Evolutionary conservation across 805 yeast genomes (phyloP), one percentile per base, ranked within the genome.

Genomic region (Barnettozyma siamensis): DNA sequence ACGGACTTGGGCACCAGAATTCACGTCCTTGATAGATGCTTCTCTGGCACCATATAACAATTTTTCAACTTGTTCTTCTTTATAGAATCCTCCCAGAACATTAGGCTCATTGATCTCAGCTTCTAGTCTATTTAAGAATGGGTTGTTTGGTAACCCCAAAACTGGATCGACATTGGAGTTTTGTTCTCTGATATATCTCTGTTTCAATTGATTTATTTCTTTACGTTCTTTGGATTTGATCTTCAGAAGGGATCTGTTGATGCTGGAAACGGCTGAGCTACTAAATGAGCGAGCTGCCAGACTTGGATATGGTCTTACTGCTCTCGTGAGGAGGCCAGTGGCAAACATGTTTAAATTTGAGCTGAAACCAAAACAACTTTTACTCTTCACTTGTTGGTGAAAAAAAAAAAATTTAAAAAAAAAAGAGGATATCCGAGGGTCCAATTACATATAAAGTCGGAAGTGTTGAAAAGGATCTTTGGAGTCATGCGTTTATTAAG

Each of bases 31-130:
- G 38, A 67, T 64, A 35, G 77, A 55, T 4, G 84, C 76, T 50
- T 77, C 76, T 57, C 83, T 84, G 10, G 89, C 93, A 31, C 95
- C 93, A 50, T 73, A 81, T 37, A 88, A 55, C 41, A 88, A 67
- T 57, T 77, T 83, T 46, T 88, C 93, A 36, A 87, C 81, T 54
- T 87, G 89, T 27, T 64, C 67, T 37, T 75, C 61, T 30, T 73
- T 68, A 50, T 75, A 78, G 0, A 83, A 80, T 49, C 72, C 70
- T 13, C 83, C 72, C 57, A 85, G 68, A 38, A 76, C 78, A 43
- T 71, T 68, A 13, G 83, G 83, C 58, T 86, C 93, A 33, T 70
- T 68, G 35, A 83, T 62, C 47, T 81, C 83, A 28, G 86, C 76
- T 45, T 70, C 68, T 41, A 88, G 66, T 62, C 96, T 76, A 34